These are phyloP conservation scores for Prunus dulcis DNA, from an alignment of 306 rosid genomes.

Conservation along the genomic window DNA sequence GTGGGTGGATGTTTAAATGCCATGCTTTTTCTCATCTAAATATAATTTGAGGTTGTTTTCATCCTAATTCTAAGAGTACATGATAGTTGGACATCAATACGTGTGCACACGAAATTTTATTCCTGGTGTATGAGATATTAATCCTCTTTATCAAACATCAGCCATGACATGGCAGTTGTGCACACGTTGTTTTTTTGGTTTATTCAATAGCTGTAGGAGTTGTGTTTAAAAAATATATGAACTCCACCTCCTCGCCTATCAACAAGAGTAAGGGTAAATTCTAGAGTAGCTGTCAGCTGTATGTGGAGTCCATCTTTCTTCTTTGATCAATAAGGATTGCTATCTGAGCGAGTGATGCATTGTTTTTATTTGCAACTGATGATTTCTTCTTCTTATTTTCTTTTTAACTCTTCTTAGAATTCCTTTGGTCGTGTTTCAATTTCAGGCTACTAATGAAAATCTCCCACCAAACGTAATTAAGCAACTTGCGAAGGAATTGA, in stretches of 20 bases:
- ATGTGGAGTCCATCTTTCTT: neutral
- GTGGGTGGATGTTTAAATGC: neutral
- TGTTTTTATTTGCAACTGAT: neutral
- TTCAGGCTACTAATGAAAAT: constrained; percentile 95
- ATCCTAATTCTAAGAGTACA: neutral
- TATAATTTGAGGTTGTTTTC: neutral
- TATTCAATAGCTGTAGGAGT: neutral
- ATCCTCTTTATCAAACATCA: neutral
- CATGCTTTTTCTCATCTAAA: neutral
- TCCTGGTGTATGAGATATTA: neutral
- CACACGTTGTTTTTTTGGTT: neutral
- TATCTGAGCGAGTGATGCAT: neutral
- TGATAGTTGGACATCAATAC: neutral
- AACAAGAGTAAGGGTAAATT: neutral
- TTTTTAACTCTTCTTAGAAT: neutral
- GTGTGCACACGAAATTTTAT: neutral
- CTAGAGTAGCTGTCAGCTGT: neutral
- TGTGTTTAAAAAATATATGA: neutral
- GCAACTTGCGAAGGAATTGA: constrained; percentile 97
- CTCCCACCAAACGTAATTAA: constrained; percentile 95
- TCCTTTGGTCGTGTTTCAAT: constrained; percentile 20
- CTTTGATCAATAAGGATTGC: neutral
- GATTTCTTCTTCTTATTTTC: too few relatives aligned
- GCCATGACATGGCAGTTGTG: neutral
- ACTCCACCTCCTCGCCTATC: neutral